These are phyloP conservation scores for Rhizodiscina lignyota DNA, from an alignment of 495 filamentous ascomycete species.

Conservation along the genomic window DNA sequence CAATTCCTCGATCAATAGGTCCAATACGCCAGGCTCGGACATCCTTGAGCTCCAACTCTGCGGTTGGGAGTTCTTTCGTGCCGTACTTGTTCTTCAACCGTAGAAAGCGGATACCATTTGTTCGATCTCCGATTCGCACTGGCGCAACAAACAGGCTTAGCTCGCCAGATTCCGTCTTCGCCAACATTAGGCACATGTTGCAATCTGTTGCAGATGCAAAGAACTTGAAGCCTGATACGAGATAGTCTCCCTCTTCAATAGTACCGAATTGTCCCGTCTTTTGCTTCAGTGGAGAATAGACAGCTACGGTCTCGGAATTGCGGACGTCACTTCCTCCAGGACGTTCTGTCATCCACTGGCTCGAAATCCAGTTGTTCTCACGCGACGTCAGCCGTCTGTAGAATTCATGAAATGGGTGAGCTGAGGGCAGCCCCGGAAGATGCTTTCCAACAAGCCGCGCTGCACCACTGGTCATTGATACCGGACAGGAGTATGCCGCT, in stretches of 20 bases:
- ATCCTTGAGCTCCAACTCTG: slow-evolving; percentile 43
- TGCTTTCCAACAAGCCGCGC: slow-evolving; percentile 40
- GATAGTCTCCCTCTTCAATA: too few relatives aligned
- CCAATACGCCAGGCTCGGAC: slow-evolving; percentile 52
- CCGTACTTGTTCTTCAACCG: slow-evolving; percentile 57
- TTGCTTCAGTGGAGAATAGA: too few relatives aligned
- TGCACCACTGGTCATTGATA: slow-evolving; percentile 56
- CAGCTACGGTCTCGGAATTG: slow-evolving; percentile 52
- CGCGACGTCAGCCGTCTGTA: slow-evolving; percentile 36
- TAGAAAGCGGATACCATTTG: slow-evolving; percentile 51
- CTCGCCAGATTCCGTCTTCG: slow-evolving; percentile 32
- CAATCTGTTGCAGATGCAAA: slow-evolving; percentile 63
- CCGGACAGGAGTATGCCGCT: slow-evolving; percentile 48
- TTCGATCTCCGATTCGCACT: too few relatives aligned
- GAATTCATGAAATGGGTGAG: slow-evolving; percentile 26
- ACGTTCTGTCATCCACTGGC: slow-evolving; percentile 78
- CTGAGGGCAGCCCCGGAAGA: slow-evolving; percentile 15
- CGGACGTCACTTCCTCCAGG: slow-evolving; percentile 57
- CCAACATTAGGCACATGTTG: slow-evolving; percentile 49
- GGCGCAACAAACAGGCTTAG: slow-evolving; percentile 54
- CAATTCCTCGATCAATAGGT: slow-evolving; percentile 41
- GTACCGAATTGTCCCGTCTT: too few relatives aligned
- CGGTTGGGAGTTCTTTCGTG: slow-evolving; percentile 50
- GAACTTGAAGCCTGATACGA: slow-evolving; percentile 56
- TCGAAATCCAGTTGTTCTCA: slow-evolving; percentile 48